Base-by-base conservation (phyloP, 352 stramenopile species). In the Phytophthora macrochlamydospora region DNA sequence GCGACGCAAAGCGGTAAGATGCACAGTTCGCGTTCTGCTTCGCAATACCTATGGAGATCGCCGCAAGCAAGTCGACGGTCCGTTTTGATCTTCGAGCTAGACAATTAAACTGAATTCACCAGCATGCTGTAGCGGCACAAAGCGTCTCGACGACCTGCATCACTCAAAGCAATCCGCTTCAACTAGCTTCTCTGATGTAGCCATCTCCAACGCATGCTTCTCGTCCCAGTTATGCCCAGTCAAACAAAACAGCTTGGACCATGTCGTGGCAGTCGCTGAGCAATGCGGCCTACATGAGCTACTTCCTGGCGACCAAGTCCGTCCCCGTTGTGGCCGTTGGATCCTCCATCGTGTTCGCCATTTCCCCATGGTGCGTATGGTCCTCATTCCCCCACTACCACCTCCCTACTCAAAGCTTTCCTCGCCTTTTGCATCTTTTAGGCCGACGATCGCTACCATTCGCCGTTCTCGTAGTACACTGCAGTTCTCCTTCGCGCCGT, bases 401-500 rank as follows among this genome's bases (percentile, higher is more conserved):
- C 6, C 6, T 40, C n/a, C 18, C 18, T 31, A 40, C 7, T 60
- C 38, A 45, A 51, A 33, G 28, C 40, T 49, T 24, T 24, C 18
- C 18, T 24, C 18, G 18, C 18, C 53, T 55, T 31, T 32, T 57
- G 24, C 7, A 45, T 31, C 11, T 7, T 44, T 24, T 49, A 93
- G 85, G 76, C 78, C 81, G 9, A 93, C 85, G 6, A 67, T 91
- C 43, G 57, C 73, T 32, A 79, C 75, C 45, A 94, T 94, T 65
- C 72, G 80, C 43, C 78, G 79, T 52, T 56, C 83, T 13, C 80
- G 83, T 43, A 91, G 77, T 59, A 94, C 87, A 44, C 62, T 92
- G 42, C 83, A 92, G 72, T 92, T 89, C 67, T 71, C 85, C 48
- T 93, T 93, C 61, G 83, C 80, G 35, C 87, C 85, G 5, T 93